A percentile compares a stretch with the other conserved stretches of the same genome.
These are phyloP conservation scores for Leishmania guyanensis DNA, from an alignment of 208 protist genomes.

Conservation along the genomic window DNA sequence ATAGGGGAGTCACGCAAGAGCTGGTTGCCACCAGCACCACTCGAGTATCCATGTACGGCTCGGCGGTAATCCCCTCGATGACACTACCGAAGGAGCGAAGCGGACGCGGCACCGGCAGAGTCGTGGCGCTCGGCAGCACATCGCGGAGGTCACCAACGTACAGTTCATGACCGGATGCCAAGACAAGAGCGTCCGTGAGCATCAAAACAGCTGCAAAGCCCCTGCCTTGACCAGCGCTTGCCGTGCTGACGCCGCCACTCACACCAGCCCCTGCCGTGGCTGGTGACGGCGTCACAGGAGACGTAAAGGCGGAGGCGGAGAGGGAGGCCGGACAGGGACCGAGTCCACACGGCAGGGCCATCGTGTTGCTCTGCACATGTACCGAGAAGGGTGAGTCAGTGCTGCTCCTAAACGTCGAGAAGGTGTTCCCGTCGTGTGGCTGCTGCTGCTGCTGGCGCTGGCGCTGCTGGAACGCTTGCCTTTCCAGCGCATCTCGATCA, in stretches of 20 bases:
- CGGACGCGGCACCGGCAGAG: conserved; percentile 24
- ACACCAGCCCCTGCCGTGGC: background rate
- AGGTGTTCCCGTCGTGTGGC: background rate
- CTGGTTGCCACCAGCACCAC: conserved; percentile 29
- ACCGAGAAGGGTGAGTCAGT: conserved; percentile 18
- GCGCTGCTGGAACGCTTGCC: conserved; percentile 3
- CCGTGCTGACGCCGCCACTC: background rate
- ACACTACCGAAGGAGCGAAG: conserved; percentile 18
- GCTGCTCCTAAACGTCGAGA: background rate
- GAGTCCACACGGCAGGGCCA: conserved; percentile 19
- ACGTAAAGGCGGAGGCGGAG: conserved; percentile 4
- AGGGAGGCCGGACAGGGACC: background rate
- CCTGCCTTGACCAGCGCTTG: background rate
- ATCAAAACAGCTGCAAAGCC: background rate
- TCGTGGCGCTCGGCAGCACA: conserved; percentile 1
- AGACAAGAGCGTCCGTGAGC: background rate
- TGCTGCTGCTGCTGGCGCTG: background rate
- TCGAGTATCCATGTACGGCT: conserved; percentile 1
- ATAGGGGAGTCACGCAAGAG: conserved; percentile 16
- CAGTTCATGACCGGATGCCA: background rate
- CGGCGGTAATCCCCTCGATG: conserved; percentile 14
- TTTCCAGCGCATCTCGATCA: conserved; percentile 23
- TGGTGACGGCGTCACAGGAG: conserved; percentile 2
- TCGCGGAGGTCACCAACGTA: conserved; percentile 27
- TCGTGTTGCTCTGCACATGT: conserved; percentile 34